These are phyloP conservation scores for Trichophyton rubrum DNA, from an alignment of 2,329 filamentous ascomycete species.

Conservation along the genomic window DNA sequence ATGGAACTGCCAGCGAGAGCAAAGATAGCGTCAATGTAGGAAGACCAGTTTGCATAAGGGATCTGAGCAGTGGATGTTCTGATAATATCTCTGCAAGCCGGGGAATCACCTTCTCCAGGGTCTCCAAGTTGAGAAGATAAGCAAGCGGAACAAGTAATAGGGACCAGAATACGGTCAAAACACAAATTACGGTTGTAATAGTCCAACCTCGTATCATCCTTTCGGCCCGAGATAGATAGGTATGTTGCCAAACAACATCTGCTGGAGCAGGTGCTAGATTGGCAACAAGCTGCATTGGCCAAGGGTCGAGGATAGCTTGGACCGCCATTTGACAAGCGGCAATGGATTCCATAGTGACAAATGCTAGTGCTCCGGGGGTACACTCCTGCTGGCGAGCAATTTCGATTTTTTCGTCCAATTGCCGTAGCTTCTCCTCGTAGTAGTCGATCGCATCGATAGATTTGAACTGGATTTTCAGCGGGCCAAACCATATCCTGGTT, in stretches of 20 bases:
- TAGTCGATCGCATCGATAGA: slow-evolving; percentile 87
- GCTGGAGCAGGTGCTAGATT: slow-evolving; percentile 77
- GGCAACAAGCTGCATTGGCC: slow-evolving; percentile 72
- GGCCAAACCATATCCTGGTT: slow-evolving; percentile 65
- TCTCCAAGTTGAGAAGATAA: slow-evolving; percentile 65
- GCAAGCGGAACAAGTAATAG: slow-evolving; percentile 69
- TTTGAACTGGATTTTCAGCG: slow-evolving; percentile 56
- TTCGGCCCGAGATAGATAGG: slow-evolving; percentile 62
- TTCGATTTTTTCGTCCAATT: slow-evolving; percentile 62
- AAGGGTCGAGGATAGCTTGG: slow-evolving; percentile 83
- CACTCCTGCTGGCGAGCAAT: slow-evolving; percentile 63
- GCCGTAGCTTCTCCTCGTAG: slow-evolving; percentile 72
- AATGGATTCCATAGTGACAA: slow-evolving; percentile 95
- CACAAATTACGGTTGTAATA: slow-evolving; percentile 68
- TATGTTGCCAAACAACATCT: slow-evolving; percentile 93
- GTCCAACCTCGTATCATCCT: slow-evolving; percentile 70
- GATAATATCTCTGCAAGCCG: slow-evolving; percentile 55
- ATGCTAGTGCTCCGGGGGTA: slow-evolving; percentile 67
- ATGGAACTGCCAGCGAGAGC: slow-evolving; percentile 80
- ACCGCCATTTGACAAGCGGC: slow-evolving; percentile 89
- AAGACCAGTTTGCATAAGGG: slow-evolving; percentile 73
- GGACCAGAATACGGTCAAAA: slow-evolving; percentile 82
- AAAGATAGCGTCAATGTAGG: slow-evolving; percentile 77
- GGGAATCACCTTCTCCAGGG: slow-evolving; percentile 61
- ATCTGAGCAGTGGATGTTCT: slow-evolving; percentile 55